A percentile compares a stretch with the other conserved stretches of the same genome.
Conservation (phyloP, 2,329 filamentous ascomycete species). For the Calycina marina region DNA sequence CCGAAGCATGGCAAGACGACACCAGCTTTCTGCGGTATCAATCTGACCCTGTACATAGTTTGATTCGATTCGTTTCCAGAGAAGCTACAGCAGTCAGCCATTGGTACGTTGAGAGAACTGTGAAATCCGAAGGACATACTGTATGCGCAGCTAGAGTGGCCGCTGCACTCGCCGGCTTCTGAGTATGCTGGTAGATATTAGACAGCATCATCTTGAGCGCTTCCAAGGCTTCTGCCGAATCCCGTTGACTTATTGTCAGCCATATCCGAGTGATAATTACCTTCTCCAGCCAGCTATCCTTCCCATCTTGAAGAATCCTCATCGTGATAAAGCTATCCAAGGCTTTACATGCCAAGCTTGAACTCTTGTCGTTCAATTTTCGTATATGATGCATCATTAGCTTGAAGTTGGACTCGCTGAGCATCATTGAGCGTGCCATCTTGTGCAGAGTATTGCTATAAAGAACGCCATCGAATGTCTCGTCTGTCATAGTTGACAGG, state of each 20-base stretch:
- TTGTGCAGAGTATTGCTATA: constrained; percentile 40
- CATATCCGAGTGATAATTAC: constrained; percentile 53
- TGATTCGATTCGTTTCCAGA: constrained; percentile 68
- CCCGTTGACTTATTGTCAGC: constrained; percentile 39
- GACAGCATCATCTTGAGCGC: constrained; percentile 30
- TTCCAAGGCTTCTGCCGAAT: constrained; percentile 22
- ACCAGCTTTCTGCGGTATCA: constrained; percentile 52
- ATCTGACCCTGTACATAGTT: constrained; percentile 37
- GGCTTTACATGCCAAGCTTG: constrained; percentile 31
- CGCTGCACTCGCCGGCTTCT: constrained; percentile 36
- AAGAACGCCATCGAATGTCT: constrained; percentile 31
- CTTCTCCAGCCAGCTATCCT: constrained; percentile 50
- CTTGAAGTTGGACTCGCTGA: constrained; percentile 50
- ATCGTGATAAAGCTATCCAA: constrained; percentile 49
- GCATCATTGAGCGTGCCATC: constrained; percentile 44
- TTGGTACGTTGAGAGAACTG: constrained; percentile 1
- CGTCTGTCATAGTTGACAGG: constrained; percentile 33
- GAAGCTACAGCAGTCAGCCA: constrained; percentile 34
- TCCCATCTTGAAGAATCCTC: constrained; percentile 33
- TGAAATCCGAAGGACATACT: constrained; percentile 27
- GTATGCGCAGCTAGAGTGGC: constrained; percentile 55
- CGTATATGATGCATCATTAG: constrained; percentile 53
- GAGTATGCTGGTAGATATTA: constrained; percentile 30
- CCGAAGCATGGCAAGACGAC: constrained; percentile 48
- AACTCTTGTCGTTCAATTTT: constrained; percentile 42